Evolutionary conservation across 2,329 filamentous ascomycete species (phyloP).

Genomic region (Pseudogymnoascus sp.): DNA sequence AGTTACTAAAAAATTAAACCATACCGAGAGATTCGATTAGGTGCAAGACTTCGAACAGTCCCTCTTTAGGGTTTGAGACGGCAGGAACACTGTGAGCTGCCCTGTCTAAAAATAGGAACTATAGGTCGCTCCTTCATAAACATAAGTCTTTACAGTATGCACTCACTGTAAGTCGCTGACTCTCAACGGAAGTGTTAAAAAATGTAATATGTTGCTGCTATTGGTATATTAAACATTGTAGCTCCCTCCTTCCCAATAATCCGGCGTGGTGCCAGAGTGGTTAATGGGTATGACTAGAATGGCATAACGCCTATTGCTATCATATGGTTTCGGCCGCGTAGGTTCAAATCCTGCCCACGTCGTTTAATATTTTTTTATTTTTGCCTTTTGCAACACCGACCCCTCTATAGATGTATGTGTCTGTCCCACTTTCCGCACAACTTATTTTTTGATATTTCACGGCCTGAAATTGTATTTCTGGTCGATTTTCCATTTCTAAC

Average conservation of each 20-base stretch:
- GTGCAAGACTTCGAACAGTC: neutral
- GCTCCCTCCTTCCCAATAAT: neutral
- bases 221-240: neutral
- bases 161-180: too few relatives aligned
- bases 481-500: neutral
- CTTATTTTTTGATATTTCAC: neutral
- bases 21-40: neutral
- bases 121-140: neutral
- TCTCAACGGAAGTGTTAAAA: neutral
- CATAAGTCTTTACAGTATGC: too few relatives aligned
- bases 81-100: neutral
- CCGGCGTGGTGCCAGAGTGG: neutral
- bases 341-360: too few relatives aligned
- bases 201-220: too few relatives aligned
- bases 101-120: neutral
- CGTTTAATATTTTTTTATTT: too few relatives aligned
- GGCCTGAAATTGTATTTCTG: neutral
- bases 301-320: too few relatives aligned
- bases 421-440: neutral
- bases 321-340: too few relatives aligned
- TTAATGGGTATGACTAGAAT: too few relatives aligned
- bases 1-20: neutral
- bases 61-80: neutral
- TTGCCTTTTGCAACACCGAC: neutral
- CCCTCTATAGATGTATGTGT: neutral